These are phyloP conservation scores for Cercospora berteroae DNA, from an alignment of 2,329 filamentous ascomycete species.

Conservation along the genomic window DNA sequence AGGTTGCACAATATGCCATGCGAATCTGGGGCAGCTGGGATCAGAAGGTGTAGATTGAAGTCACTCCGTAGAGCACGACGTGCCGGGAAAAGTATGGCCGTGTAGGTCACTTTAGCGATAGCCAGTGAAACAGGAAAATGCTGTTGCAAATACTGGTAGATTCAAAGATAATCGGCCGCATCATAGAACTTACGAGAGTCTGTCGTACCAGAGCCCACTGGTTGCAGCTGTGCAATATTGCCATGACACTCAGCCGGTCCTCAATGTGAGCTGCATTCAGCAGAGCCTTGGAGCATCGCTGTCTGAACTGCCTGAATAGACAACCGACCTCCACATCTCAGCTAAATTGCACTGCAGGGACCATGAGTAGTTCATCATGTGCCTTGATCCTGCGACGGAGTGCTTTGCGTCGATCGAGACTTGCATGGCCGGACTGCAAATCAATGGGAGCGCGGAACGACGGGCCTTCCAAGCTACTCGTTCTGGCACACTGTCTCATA, in stretches of 20 bases:
- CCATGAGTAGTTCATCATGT: background rate
- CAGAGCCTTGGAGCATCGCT: background rate
- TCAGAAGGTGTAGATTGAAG: background rate
- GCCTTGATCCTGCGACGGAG: background rate
- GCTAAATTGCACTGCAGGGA: background rate
- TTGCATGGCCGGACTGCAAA: background rate
- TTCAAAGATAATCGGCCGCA: background rate
- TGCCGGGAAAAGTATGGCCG: background rate
- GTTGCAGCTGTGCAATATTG: background rate
- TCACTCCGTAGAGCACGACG: background rate
- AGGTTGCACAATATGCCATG: background rate
- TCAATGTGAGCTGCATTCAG: background rate
- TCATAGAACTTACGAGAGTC: background rate
- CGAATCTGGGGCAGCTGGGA: background rate
- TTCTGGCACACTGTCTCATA: fast-evolving
- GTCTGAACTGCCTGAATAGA: background rate
- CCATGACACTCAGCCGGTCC: background rate
- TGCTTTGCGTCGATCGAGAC: background rate
- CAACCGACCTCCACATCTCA: background rate
- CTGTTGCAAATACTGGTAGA: background rate
- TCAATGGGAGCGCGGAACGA: background rate
- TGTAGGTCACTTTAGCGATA: background rate
- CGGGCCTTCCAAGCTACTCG: background rate
- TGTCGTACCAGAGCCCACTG: background rate
- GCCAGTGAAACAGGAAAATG: background rate